Percentiles rank a stretch among this genome's conserved stretches.
Conservation (phyloP, 345 rosid species). For the Syzygium grande region DNA sequence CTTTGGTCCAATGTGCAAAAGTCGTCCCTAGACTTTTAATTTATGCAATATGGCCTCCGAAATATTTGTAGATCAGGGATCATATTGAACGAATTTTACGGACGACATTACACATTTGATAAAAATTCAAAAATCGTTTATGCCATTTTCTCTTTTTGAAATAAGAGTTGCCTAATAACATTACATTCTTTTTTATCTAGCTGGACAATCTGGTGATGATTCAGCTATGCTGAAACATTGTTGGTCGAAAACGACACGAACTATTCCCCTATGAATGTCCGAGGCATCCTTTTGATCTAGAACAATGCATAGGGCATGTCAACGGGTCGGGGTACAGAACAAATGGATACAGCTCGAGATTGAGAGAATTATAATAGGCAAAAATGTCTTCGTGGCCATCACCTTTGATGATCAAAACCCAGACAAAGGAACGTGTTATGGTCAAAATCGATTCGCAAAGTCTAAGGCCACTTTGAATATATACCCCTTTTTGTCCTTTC, state of each 20-base stretch:
- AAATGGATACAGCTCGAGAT: neutral
- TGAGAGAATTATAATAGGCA: neutral
- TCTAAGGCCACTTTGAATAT: neutral
- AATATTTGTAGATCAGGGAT: too few species aligned
- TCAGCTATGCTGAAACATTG: neutral
- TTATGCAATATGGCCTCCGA: too few species aligned
- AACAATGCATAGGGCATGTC: neutral
- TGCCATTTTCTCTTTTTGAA: neutral
- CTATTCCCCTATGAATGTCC: neutral
- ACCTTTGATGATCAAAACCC: neutral
- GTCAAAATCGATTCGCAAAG: neutral
- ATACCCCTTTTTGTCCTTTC: neutral
- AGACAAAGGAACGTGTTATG: neutral
- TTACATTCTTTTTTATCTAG: neutral
- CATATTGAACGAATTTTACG: fast-evolving
- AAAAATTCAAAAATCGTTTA: fast-evolving
- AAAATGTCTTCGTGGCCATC: neutral
- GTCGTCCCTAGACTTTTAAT: too few species aligned
- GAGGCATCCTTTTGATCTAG: neutral
- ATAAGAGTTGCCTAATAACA: neutral
- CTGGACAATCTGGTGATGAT: neutral
- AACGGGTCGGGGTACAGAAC: neutral
- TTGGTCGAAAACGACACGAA: neutral
- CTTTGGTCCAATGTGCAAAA: too few species aligned
- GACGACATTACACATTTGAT: fast-evolving